phyloP scores from a whole-genome alignment of 352 stramenopile species.

The Aphanomyces astaci region DNA sequence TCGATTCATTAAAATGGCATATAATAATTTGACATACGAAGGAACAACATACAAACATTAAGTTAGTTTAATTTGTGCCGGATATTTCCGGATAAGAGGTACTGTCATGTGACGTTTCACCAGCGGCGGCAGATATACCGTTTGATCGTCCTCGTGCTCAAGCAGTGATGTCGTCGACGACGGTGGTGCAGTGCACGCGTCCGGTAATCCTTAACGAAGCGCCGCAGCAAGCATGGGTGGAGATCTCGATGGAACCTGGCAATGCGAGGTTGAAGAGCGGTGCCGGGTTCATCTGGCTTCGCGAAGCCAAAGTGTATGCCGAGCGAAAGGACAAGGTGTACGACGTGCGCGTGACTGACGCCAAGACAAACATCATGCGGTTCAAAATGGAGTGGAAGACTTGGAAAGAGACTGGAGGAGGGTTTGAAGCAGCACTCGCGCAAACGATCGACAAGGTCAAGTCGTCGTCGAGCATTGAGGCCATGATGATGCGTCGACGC shows the following conservation, averaged over 20 bases:
- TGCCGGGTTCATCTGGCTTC: conserved; percentile 9
- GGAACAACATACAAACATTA: background rate
- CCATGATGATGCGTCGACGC: conserved; percentile 5
- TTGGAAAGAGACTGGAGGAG: background rate
- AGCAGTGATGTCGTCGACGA: background rate
- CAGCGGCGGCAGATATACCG: background rate
- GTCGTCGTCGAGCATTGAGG: background rate
- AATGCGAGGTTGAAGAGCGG: conserved; percentile 9
- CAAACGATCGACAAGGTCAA: conserved; percentile 3
- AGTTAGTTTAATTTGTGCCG: background rate
- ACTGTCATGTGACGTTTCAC: background rate
- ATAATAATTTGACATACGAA: no score
- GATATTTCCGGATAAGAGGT: background rate
- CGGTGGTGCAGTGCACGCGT: background rate
- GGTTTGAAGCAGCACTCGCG: background rate
- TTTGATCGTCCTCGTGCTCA: background rate
- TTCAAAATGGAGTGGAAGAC: conserved; percentile 1
- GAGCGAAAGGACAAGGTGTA: conserved; percentile 1
- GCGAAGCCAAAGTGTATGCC: background rate
- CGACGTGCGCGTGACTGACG: background rate
- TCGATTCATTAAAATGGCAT: background rate
- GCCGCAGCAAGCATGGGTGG: conserved; percentile 3
- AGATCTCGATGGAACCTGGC: conserved; percentile 6
- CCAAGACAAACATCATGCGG: background rate
- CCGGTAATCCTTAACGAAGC: background rate